Base-by-base conservation (phyloP, 106 monocot genomes). In the Phalaenopsis equestris region DNA sequence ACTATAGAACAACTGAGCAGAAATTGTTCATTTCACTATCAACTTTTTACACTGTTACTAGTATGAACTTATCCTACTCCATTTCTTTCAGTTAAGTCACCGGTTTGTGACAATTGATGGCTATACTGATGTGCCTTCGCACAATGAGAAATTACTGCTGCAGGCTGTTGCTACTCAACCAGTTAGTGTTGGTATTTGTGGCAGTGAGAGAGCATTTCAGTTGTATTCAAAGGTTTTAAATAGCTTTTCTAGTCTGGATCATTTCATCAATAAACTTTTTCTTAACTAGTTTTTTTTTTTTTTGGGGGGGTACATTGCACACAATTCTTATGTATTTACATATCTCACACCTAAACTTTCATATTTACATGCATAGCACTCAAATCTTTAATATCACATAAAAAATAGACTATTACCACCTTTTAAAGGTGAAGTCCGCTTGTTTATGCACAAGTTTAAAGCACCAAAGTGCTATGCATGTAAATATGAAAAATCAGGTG, bases 101-200 rank as follows among this genome's bases (percentile, higher is more conserved):
- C 86, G 78, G 36, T 90, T 93, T 80, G 99, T 99, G 48, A 91
- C 95, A 55, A 99, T 95, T 70, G 95, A 99, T 81, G 91, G 91
- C 55, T 99, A 99, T 67, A 75, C 83, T 38, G 95, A 99, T 86
- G 83, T 95, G 36, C 95, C 93, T 77, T 12, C 89, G 73, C 87
- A 90, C 73, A 91, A 89, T 38, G 99, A 99, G 76, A 79, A 99
- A 41, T 47, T 86, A 55, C 72, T 99, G 77, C 86, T 91, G 8
- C 87, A 90, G 79, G 95, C 90, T 81, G 95, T 95, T 78, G 91
- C 91, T 65, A 86, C 78, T n/a, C 99, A 99, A 82, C 99, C 99
- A 58, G 91, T 99, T 17, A 99, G 95, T 48, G 95, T 91, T 14
- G 99, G 99, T 75, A 91, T 95, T 79, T 99, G 93, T 79, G 99